Base-by-base conservation (phyloP, 2,329 filamentous ascomycete genomes). In the Chrysosporium keratinophilum region DNA sequence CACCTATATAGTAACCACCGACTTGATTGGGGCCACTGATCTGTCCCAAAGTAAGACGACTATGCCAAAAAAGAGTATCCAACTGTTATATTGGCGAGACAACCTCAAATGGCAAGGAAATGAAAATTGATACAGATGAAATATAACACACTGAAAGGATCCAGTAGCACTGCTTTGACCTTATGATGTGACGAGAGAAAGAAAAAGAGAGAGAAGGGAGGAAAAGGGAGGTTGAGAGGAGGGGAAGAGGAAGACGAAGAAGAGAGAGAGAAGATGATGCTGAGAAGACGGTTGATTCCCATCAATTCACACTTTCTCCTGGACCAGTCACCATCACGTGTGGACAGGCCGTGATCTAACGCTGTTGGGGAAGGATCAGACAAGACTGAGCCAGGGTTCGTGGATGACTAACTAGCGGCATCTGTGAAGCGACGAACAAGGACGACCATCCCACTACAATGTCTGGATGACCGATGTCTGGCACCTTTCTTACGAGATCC, bases 341-440 rank as follows among this genome's bases (percentile, higher is more conserved):
- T 19, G 20, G 28, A 11, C 19, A 6, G 15, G 5, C 14, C 5
- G 17, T 40, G 12, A 15, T 35, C 49, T 51, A 51, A 51, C 49
- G 49, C 49, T 44, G 28, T 51, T 51, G 40, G 49, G 49, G 44
- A 51, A 44, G 20, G 48, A n/a, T 33, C 48, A 31, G 37, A 40
- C 17, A 3, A 10, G 3, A 9, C 14, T 28, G 23, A 28, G 23
- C 23, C 23, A 28, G 3, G 23, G n/a, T n/a, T n/a, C n/a, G n/a
- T n/a, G 23, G 23, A 3, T 28, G 23, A 28, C 23, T 28, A 28
- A 28, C 7, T 28, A 28, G 23, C 23, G 23, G 3, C 23, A 28
- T 28, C 23, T 3, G 23, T 28, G 23, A 28, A 28, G 23, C 23
- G 23, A 28, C 7, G 23, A 28, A 28, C 23, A 28, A 28, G 3